These are phyloP conservation scores for Tubosaeta sp. DNA, from an alignment of 768 basidiomycete species.

Conservation along the genomic window DNA sequence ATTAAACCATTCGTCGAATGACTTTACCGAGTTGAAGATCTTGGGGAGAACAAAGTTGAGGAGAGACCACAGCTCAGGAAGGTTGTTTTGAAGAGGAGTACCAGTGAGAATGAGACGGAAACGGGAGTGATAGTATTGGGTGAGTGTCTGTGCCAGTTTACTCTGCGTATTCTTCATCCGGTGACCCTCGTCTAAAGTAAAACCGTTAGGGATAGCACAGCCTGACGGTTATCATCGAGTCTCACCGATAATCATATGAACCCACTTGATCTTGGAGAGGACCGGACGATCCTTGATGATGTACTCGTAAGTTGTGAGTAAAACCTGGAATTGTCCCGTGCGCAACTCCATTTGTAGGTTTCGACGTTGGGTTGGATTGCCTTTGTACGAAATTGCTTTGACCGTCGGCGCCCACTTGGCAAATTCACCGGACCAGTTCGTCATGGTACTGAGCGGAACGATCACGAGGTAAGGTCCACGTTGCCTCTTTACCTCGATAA, in stretches of 20 bases:
- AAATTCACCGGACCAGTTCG: slow-evolving; percentile 96
- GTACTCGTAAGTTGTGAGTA: slow-evolving; percentile 94
- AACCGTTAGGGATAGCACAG: slow-evolving; percentile 3
- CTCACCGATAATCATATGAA: slow-evolving; percentile 95
- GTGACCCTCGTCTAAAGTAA: slow-evolving; percentile 78
- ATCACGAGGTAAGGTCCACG: slow-evolving; percentile 95
- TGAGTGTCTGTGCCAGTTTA: slow-evolving; percentile 87
- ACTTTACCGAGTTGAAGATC: slow-evolving; percentile 98
- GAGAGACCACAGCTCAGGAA: slow-evolving; percentile 92
- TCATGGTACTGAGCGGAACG: slow-evolving; percentile 93
- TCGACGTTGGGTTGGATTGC: slow-evolving; percentile 80
- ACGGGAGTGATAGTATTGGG: slow-evolving; percentile 87
- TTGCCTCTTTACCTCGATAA: slow-evolving; percentile 87
- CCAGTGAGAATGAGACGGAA: slow-evolving; percentile 94
- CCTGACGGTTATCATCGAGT: not conserved
- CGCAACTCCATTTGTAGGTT: slow-evolving; percentile 75
- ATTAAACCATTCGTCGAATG: slow-evolving; percentile 99
- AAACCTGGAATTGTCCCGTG: slow-evolving; percentile 80
- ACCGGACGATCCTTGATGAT: slow-evolving; percentile 95
- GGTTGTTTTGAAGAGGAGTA: slow-evolving; percentile 94
- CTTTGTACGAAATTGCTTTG: slow-evolving; percentile 81
- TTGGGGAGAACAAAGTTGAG: slow-evolving; percentile 94
- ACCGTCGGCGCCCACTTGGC: slow-evolving; percentile 94
- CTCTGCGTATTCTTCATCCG: slow-evolving; percentile 96
- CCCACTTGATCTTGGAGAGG: slow-evolving; percentile 88